Conservation (phyloP, 2,329 filamentous ascomycete species). For the Epichloe gansuensis region DNA sequence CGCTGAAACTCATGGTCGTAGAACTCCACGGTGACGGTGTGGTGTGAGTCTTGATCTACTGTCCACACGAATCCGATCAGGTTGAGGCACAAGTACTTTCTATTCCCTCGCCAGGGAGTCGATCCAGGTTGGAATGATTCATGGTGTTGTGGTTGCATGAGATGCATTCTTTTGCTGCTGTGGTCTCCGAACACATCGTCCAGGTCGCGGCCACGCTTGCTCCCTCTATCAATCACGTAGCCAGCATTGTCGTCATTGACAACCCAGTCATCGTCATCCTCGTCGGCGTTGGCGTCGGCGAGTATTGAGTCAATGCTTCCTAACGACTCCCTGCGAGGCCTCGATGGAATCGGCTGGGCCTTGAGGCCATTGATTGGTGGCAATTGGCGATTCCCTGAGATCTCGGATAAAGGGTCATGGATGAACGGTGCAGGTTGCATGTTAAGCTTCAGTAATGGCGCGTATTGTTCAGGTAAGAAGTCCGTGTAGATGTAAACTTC, state of each 20-base stretch:
- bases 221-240: constrained; percentile 48
- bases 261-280: constrained; percentile 65
- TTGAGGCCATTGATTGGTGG: constrained; percentile 39
- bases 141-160: constrained; percentile 55
- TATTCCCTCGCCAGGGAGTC: constrained; percentile 89
- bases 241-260: constrained; percentile 92
- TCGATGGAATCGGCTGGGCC: constrained; percentile 32
- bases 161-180: constrained; percentile 35
- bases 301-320: constrained; percentile 79
- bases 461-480: constrained; percentile 47
- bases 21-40: constrained; percentile 94
- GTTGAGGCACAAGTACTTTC: constrained; percentile 87
- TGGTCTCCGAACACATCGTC: constrained; percentile 37
- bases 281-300: constrained; percentile 44
- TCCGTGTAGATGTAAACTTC: constrained; percentile 83
- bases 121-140: constrained; percentile 84
- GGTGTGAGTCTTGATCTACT: constrained; percentile 82
- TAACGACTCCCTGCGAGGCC: constrained; percentile 47
- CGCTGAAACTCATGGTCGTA: constrained; percentile 87
- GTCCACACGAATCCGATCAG: constrained; percentile 94
- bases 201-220: constrained; percentile 37
- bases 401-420: constrained; percentile 62
- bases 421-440: constrained; percentile 73
- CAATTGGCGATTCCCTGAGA: constrained; percentile 49
- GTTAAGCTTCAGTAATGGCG: constrained; percentile 41